Evolutionary conservation across 2,329 filamentous ascomycete species (phyloP), one percentile per base, ranked within the genome.

Genomic region (Fonsecaea pugnacius): DNA sequence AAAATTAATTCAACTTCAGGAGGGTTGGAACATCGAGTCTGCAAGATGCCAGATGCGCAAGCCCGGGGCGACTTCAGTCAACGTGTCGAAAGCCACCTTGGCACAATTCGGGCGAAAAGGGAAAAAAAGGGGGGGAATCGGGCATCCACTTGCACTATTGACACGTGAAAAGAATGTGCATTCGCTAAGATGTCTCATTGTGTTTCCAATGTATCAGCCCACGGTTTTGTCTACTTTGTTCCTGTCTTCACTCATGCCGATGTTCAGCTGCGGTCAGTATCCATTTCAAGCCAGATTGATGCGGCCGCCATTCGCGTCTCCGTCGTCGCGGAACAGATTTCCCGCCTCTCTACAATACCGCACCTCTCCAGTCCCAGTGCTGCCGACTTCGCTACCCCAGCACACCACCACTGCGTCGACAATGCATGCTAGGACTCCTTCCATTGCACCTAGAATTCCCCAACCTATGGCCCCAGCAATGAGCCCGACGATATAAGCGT

Each of bases 401-500:
- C 95, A 99, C 12, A 99, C 89, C 27, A 98, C 85, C 38, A 92
- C 88, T 2, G 90, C 92, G 76, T 96, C 92, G 4, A 96, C 86
- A 58, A 96, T 92, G 59, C 91, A 91, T 58, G 91, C 91, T 27
- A 96, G 79, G 18, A 96, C 90, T 14, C 92, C 91, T 75, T 96
- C 93, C 85, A 96, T 94, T 1, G 92, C 90, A 30, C 92, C 92
- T 57, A 99, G 82, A 0, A 98, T 89, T 4, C 91, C 92, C 88
- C 95, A 99, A 7, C 95, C 95, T 70, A 99, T 97, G 60, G 94
- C 92, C 66, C 91, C 92, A 16, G 95, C 95, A 70, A 98, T 89
- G 67, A 99, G 77, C 9, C 93, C 95, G 24, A 99, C 91, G 1
- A 98, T 86, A 73, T 98, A 99, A 1, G 94, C 95, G 75, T 99